phyloP scores from a whole-genome alignment of 352 stramenopile genomes.

The Pythium guiyangense region DNA sequence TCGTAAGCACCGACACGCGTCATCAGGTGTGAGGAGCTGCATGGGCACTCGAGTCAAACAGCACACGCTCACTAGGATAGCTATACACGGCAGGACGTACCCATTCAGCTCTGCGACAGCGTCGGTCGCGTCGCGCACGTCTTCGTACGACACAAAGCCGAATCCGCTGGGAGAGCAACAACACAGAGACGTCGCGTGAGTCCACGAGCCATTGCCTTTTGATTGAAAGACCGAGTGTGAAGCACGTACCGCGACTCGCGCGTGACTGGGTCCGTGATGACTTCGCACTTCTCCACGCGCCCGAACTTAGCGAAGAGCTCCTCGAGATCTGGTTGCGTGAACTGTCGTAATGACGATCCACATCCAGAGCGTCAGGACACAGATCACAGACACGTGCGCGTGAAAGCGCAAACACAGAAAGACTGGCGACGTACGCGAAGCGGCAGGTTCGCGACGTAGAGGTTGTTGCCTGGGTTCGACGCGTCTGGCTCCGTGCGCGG shows the following conservation, averaged over 20 bases:
- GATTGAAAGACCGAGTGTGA: not conserved
- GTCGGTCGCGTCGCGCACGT: constrained; percentile 69
- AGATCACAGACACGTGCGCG: too few relatives aligned
- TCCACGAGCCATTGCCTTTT: too few relatives aligned
- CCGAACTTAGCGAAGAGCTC: constrained; percentile 76
- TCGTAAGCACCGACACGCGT: not conserved
- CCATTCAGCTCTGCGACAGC: constrained; percentile 78
- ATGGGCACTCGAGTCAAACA: too few relatives aligned
- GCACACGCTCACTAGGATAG: too few relatives aligned
- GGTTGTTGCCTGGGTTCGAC: constrained; percentile 71
- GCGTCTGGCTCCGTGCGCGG: constrained; percentile 10
- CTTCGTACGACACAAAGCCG: constrained; percentile 75
- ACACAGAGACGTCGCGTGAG: too few relatives aligned
- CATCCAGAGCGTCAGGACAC: too few relatives aligned
- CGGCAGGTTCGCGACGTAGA: constrained; percentile 75
- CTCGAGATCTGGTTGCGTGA: constrained; percentile 50
- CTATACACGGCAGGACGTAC: constrained; percentile 22
- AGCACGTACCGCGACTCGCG: constrained; percentile 53
- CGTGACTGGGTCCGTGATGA: constrained; percentile 78
- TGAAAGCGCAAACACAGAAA: not conserved
- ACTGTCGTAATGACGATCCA: constrained; percentile 11
- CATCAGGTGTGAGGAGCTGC: too few relatives aligned
- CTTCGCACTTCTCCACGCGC: constrained; percentile 66
- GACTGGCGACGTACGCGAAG: constrained; percentile 26
- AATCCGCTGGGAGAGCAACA: constrained; percentile 36